Conservation (phyloP, 78 protist genomes). For the Speleostelium caveatum region DNA sequence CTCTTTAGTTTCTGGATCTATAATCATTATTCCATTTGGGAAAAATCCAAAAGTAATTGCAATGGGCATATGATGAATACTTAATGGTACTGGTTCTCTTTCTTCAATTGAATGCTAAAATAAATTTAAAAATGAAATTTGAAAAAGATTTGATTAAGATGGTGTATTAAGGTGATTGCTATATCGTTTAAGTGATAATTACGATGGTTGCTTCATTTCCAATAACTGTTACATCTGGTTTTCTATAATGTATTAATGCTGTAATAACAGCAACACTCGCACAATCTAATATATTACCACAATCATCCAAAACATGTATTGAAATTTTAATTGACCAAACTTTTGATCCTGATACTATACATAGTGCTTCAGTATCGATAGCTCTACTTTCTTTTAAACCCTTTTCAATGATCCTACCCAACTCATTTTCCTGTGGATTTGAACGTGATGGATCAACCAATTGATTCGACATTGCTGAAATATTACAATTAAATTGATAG, state of each 20-base stretch:
- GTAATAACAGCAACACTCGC: constrained; percentile 77
- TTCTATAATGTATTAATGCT: constrained; percentile 87
- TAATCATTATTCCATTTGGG: constrained; percentile 41
- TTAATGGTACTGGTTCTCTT: constrained; percentile 90
- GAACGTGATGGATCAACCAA: constrained; percentile 13
- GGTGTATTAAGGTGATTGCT: not conserved
- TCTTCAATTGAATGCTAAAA: constrained; percentile 83
- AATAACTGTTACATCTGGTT: constrained; percentile 85
- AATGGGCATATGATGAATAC: constrained; percentile 90
- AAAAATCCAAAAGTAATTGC: constrained; percentile 87
- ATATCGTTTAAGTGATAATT: constrained; percentile 2
- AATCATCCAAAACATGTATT: constrained; percentile 83
- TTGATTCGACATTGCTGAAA: constrained; percentile 83
- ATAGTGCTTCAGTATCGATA: constrained; percentile 90
- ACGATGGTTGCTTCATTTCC: constrained; percentile 85
- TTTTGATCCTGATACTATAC: constrained; percentile 82
- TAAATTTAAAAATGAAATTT: not conserved
- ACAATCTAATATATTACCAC: constrained; percentile 88
- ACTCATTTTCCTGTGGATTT: constrained; percentile 51
- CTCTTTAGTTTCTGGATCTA: constrained; percentile 87
- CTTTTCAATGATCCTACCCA: constrained; percentile 86
- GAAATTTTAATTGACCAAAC: constrained; percentile 64
- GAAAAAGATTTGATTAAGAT: too few species aligned
- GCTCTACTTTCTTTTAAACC: constrained; percentile 85
- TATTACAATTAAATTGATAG: constrained; percentile 69